Evolutionary conservation across 2,329 filamentous ascomycete genomes (phyloP), one percentile per base, ranked within the genome.

Genomic region (Paraphoma sp.): DNA sequence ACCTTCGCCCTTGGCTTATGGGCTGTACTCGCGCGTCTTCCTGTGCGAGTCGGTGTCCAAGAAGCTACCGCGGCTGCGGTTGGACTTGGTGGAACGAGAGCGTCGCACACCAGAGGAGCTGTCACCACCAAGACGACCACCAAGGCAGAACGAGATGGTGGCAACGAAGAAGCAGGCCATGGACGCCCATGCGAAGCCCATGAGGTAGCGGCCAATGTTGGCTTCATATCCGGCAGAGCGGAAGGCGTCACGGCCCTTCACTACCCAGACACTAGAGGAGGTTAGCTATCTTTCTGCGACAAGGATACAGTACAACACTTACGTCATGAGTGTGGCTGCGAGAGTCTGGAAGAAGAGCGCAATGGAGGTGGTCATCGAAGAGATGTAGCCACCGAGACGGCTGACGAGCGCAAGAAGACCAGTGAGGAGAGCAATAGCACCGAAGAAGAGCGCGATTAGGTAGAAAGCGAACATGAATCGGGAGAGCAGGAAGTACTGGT

Each of bases 401-500:
- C 87, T 87, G 77, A 83, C 91, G 71, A 89, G 87, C 14, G 90
- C 89, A 14, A 93, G 77, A 59, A 92, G 82, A 62, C 87, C 86
- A 10, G 83, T 79, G 76, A 92, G 84, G 72, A 93, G 87, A 59
- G 89, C 86, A 28, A 87, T 53, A 46, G 86, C 83, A 60, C 86
- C 86, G 76, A 96, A 95, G 82, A 97, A 87, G 38, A 97, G 85
- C 16, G 88, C 87, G 64, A 98, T 89, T 54, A 98, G 81, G 80
- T 91, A 91, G 78, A 97, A 95, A 38, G 93, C 92, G 86, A 94
- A 98, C 76, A 92, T 90, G 81, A 97, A 97, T 41, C 94, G 87
- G 80, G 92, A 96, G 73, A 95, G 84, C 79, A 93, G 92, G 80
- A 85, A 98, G 82, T 88, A 96, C 60, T 82, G 86, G 65, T 87